These are phyloP conservation scores for Penicillium antarcticum DNA, from an alignment of 495 filamentous ascomycete genomes.

Conservation along the genomic window DNA sequence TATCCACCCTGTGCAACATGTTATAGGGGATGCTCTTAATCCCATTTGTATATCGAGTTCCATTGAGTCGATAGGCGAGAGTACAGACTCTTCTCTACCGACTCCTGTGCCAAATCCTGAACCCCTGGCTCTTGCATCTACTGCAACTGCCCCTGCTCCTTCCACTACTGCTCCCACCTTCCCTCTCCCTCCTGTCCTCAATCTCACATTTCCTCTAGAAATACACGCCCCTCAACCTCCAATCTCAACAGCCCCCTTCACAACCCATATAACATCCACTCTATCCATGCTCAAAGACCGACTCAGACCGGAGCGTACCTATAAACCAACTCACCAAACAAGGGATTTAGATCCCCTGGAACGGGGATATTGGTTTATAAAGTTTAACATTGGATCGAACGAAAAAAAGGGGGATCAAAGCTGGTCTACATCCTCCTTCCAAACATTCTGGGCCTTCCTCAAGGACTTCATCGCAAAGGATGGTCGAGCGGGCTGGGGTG, in stretches of 20 bases:
- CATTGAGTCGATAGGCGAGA: too few species aligned
- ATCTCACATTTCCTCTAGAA: conserved; percentile 24
- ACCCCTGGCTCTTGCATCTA: too few species aligned
- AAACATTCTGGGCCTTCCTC: conserved; percentile 60
- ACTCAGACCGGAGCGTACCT: conserved; percentile 48
- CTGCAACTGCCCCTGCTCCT: neutral
- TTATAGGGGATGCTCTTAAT: neutral
- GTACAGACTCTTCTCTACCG: too few species aligned
- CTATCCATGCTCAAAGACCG: conserved; percentile 51
- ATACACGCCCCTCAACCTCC: conserved; percentile 46
- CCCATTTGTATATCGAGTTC: neutral
- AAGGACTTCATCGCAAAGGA: conserved; percentile 51
- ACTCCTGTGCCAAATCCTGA: neutral
- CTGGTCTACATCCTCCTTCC: conserved; percentile 30
- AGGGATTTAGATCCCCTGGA: conserved; percentile 55
- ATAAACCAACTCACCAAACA: conserved; percentile 45
- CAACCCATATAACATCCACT: conserved; percentile 52
- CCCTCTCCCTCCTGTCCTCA: neutral
- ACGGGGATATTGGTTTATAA: conserved; percentile 66
- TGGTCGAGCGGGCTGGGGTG: conserved; percentile 65
- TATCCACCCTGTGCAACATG: neutral
- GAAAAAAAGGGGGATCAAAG: neutral
- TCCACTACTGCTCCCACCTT: neutral
- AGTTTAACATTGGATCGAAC: conserved; percentile 28
- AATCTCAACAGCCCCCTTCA: conserved; percentile 36